Evolutionary conservation across 306 rosid species (phyloP).

Genomic region (Medicago arabica): DNA sequence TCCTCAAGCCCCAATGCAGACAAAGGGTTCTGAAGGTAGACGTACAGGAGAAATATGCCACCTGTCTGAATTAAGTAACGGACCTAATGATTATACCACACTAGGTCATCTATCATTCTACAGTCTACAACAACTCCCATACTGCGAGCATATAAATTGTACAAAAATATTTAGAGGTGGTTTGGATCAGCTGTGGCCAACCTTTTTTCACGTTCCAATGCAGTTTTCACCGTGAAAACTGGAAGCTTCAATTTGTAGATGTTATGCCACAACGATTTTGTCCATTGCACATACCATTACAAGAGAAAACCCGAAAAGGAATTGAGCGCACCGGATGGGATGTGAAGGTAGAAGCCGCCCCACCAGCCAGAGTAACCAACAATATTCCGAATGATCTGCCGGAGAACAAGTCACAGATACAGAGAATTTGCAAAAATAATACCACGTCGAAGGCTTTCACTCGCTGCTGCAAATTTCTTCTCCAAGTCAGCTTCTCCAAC

Average conservation of each 20-base stretch:
- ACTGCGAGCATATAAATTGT: conserved; percentile 14
- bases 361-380: conserved; percentile 30
- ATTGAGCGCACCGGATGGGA: conserved; percentile 32
- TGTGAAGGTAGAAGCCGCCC: conserved; percentile 4
- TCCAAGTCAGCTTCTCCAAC: conserved; percentile 89
- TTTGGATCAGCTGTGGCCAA: no score
- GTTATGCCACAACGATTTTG: no score
- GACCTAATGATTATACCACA: conserved; percentile 7
- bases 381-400: conserved; percentile 38
- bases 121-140: conserved; percentile 7
- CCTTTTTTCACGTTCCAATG: no score
- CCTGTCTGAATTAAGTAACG: not conserved
- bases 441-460: conserved; percentile 95
- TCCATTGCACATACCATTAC: conserved; percentile 1
- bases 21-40: conserved; percentile 32
- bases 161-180: not conserved
- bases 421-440: conserved; percentile 98
- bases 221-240: no score
- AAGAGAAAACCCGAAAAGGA: conserved; percentile 28
- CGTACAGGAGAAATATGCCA: conserved; percentile 1
- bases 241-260: no score
- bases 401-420: conserved; percentile 62
- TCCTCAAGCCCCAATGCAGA: conserved; percentile 36
- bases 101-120: conserved; percentile 13
- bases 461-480: conserved; percentile 81